These are phyloP conservation scores for Coprinellus micaceus DNA, from an alignment of 768 basidiomycete genomes.

Conservation along the genomic window DNA sequence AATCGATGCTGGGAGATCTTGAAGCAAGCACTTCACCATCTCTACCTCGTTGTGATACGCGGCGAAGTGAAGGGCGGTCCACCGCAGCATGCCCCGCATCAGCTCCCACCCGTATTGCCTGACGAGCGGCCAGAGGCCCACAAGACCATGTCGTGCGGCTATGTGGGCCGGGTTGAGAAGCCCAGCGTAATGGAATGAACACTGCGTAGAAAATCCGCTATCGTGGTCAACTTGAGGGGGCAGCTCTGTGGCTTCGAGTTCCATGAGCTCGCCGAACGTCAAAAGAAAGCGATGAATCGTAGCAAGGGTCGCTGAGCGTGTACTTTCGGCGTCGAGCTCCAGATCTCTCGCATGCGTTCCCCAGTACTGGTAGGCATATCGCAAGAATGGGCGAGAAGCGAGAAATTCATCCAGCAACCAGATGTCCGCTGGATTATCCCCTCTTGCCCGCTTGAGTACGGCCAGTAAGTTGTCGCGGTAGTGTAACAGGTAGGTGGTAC, in stretches of 20 bases:
- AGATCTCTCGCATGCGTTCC: not conserved
- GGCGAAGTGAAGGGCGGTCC: not conserved
- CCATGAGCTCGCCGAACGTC: not conserved
- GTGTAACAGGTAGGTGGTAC: not conserved
- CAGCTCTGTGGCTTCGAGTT: no score
- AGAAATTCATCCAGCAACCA: not conserved
- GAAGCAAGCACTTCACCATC: not conserved
- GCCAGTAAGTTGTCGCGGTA: not conserved
- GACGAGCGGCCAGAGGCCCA: not conserved
- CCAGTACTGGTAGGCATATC: not conserved
- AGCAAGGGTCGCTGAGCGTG: not conserved
- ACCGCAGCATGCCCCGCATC: not conserved
- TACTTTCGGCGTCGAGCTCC: not conserved
- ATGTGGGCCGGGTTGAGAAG: not conserved
- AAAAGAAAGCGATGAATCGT: no score
- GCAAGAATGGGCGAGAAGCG: not conserved
- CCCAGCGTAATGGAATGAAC: not conserved
- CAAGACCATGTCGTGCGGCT: not conserved
- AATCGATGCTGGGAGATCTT: no score
- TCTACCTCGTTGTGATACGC: not conserved
- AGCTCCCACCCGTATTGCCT: not conserved
- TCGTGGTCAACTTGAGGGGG: no score
- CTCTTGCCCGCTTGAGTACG: not conserved
- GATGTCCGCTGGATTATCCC: not conserved
- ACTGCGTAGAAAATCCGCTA: not conserved